Percentiles rank a stretch among this genome's conserved stretches.
These are phyloP conservation scores for Penicillium atrosanguineum DNA, from an alignment of 495 filamentous ascomycete genomes.

Conservation along the genomic window DNA sequence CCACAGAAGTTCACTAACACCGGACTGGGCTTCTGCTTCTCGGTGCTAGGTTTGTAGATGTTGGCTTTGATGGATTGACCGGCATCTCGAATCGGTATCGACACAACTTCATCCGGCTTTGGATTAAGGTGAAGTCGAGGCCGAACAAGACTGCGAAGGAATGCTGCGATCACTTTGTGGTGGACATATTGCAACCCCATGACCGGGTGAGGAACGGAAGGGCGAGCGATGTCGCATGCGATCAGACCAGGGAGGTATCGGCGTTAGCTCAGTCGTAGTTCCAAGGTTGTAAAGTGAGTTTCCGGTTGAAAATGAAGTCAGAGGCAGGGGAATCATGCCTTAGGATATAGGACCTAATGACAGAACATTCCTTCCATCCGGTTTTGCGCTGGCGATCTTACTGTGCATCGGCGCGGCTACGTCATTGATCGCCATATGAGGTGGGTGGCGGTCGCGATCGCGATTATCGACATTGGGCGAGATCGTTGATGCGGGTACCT, in stretches of 20 bases:
- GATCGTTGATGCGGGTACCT: not conserved
- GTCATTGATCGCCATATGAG: not conserved
- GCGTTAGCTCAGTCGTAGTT: not conserved
- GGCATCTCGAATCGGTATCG: conserved; percentile 38
- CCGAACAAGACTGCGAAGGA: conserved; percentile 20
- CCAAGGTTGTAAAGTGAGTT: not conserved
- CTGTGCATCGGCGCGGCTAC: not conserved
- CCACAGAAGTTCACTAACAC: conserved; percentile 47
- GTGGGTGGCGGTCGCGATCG: not conserved
- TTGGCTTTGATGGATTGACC: conserved; percentile 43
- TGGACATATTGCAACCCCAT: conserved; percentile 17
- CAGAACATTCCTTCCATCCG: not conserved
- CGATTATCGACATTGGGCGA: not conserved
- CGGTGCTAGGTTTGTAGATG: conserved; percentile 35
- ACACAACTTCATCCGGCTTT: conserved; percentile 33
- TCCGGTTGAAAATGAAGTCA: not conserved
- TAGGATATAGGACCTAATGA: not conserved
- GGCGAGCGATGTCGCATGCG: not conserved
- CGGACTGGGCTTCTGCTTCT: conserved; percentile 21
- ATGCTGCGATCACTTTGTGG: conserved; percentile 14
- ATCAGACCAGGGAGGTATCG: not conserved
- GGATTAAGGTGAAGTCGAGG: conserved; percentile 20
- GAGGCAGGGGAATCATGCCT: not conserved
- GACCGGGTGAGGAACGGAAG: not conserved
- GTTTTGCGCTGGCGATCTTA: not conserved